phyloP scores from a whole-genome alignment of 2,329 filamentous ascomycete genomes.

The Chalara sp. region DNA sequence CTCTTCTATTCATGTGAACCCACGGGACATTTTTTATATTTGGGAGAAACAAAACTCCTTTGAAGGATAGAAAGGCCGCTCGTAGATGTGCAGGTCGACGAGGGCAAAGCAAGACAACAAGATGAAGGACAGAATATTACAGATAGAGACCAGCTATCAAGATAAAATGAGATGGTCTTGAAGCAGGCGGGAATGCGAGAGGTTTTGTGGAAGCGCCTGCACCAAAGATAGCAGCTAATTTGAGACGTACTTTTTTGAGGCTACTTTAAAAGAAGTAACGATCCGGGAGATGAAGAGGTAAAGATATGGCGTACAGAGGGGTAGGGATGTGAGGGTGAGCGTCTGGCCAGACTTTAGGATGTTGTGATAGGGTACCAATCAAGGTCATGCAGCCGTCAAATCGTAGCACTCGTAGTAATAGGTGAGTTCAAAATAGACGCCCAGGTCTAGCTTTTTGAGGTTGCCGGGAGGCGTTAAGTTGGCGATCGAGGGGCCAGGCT shows the following conservation, averaged over 20 bases:
- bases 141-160: conserved; percentile 30
- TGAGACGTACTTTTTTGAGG: background rate
- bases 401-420: background rate
- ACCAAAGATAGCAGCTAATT: background rate
- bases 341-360: background rate
- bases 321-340: background rate
- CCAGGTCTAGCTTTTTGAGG: background rate
- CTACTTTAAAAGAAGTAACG: background rate
- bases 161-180: conserved; percentile 14
- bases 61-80: conserved; percentile 3
- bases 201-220: background rate
- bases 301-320: background rate
- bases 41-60: conserved; percentile 1
- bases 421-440: background rate
- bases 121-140: conserved; percentile 21
- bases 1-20: conserved; percentile 8
- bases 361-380: background rate
- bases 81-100: conserved; percentile 1
- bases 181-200: background rate
- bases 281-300: background rate
- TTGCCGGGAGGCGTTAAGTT: too few relatives aligned
- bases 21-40: conserved; percentile 17
- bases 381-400: too few relatives aligned
- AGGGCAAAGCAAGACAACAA: conserved; percentile 9
- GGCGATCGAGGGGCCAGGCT: too few relatives aligned